Evolutionary conservation across 768 basidiomycete species (phyloP), one percentile per base, ranked within the genome.

Genomic region (Psilocybe cyanescens): DNA sequence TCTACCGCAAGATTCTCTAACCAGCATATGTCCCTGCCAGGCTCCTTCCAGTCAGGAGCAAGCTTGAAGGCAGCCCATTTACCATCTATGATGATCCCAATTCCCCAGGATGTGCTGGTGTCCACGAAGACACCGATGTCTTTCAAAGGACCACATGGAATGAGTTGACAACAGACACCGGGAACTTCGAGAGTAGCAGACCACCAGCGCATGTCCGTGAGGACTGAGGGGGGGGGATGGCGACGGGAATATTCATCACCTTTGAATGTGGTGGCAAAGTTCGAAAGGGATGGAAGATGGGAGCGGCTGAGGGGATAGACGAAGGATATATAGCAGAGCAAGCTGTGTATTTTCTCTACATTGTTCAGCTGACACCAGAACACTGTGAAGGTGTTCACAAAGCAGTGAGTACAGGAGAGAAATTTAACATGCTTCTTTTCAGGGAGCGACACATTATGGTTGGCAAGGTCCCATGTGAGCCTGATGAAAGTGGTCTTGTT

Each of bases 161-260:
- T 11, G 7, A 70, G 65, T 11, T 56, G 56, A n/a, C 67, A 45
- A 7, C 46, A 64, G 47, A 56, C 35, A 16, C 16, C 41, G 9
- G 46, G 31, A 0, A 48, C 19, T 3, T 45, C 24, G n/a, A 71
- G 68, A 6, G 14, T 49, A 0, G 39, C 24, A 3, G 24, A 12
- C 76, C 75, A 77, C 76, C 74, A 77, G 19, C 55, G 50, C 19
- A 77, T 58, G 54, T 72, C 64, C 1, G 64, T 14, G 29, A 74
- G 6, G 33, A 9, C 33, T 35, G 33, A 35, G 9, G 33, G 33
- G 5, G 33, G 33, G 9, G 33, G 33, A 46, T 7, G 70, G 14
- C 5, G 61, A 59, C 12, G 41, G 14, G 53, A 52, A 24, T 60
- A 59, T n/a, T 63, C 35, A 54, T 69, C 48, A n/a, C 58, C 61